phyloP scores from a whole-genome alignment of 2,329 filamentous ascomycete species.

The Beauveria asiatica region DNA sequence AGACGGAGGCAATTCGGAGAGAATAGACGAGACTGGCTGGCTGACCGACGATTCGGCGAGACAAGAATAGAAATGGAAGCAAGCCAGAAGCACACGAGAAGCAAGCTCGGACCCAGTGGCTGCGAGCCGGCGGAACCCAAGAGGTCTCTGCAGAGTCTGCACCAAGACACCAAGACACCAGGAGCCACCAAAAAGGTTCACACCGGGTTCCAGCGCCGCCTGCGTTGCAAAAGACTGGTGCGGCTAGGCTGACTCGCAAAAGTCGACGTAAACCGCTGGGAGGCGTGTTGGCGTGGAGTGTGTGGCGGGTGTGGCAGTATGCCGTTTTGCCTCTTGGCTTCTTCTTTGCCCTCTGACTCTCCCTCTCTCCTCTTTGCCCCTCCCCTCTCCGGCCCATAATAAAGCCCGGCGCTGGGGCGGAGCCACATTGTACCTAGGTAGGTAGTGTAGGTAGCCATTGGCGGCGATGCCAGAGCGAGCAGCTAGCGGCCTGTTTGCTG shows the following conservation, averaged over 20 bases:
- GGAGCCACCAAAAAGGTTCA: neutral
- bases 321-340: neutral
- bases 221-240: neutral
- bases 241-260: neutral
- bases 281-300: too few relatives aligned
- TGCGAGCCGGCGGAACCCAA: neutral
- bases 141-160: neutral
- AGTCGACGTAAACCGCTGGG: neutral
- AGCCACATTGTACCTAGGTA: neutral
- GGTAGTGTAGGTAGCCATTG: too few relatives aligned
- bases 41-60: neutral
- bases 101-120: conserved; percentile 1
- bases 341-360: neutral
- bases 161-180: neutral
- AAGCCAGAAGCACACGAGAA: conserved; percentile 5
- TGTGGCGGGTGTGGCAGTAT: neutral
- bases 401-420: neutral
- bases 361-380: neutral
- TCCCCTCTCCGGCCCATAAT: neutral
- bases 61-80: neutral
- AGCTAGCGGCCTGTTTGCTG: neutral
- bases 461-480: neutral
- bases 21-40: neutral
- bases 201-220: neutral
- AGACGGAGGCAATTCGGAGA: neutral